Percentiles rank a stretch among this genome's conserved stretches.
Evolutionary conservation across 2,329 filamentous ascomycete species (phyloP).

Genomic region (Ophiosphaerella narmari): DNA sequence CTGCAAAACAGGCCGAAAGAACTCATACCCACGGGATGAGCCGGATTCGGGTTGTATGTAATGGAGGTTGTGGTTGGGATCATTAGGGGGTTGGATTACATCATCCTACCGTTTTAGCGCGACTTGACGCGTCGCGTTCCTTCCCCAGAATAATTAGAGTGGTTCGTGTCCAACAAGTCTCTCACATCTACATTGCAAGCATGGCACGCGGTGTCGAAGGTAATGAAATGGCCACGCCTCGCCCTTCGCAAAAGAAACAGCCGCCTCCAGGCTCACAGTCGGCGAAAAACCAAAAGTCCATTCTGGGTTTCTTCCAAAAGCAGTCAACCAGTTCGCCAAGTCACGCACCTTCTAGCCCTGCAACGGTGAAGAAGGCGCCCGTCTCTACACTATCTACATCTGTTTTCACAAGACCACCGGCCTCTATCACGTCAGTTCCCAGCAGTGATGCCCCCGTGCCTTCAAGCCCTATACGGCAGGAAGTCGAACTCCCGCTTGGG

Average conservation of each 20-base stretch:
- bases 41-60: too few species aligned
- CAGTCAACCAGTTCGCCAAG: conserved; percentile 56
- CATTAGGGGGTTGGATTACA: background rate
- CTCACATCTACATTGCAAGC: background rate
- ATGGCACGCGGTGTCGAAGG: conserved; percentile 55
- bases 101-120: conserved; percentile 1
- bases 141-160: conserved; percentile 3
- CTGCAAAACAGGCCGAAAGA: too few species aligned
- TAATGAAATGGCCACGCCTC: conserved; percentile 53
- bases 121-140: conserved; percentile 6
- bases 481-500: conserved; percentile 51
- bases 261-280: conserved; percentile 52
- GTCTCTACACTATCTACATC: conserved; percentile 35
- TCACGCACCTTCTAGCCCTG: conserved; percentile 39
- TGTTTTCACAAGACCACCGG: conserved; percentile 36
- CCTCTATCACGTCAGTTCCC: conserved; percentile 70
- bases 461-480: conserved; percentile 70
- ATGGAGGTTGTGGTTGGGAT: background rate
- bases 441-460: conserved; percentile 77
- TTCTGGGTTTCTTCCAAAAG: conserved; percentile 79
- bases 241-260: conserved; percentile 53
- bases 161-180: background rate
- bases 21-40: too few species aligned
- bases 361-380: conserved; percentile 31
- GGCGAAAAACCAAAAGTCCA: conserved; percentile 69